Conservation (phyloP, 768 basidiomycete genomes). For the Lactifluus subvellereus region DNA sequence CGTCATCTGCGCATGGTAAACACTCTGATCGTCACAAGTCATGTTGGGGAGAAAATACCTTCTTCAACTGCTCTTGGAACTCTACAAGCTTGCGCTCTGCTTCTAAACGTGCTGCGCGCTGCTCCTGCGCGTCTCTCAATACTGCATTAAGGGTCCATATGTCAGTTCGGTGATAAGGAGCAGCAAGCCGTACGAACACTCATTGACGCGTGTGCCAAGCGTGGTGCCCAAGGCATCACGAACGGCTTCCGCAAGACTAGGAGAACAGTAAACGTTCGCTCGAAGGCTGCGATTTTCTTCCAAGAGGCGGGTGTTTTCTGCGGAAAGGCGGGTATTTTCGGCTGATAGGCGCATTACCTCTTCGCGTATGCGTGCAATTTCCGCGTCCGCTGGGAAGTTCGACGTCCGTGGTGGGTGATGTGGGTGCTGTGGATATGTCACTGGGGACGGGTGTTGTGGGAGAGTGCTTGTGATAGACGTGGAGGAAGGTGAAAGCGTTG, state of each 20-base stretch:
- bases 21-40: background rate
- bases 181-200: slow-evolving; percentile 9
- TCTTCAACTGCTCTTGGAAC: slow-evolving; percentile 49
- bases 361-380: slow-evolving; percentile 20
- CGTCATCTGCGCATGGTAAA: slow-evolving; percentile 21
- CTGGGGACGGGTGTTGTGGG: slow-evolving; percentile 5
- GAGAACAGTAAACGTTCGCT: slow-evolving; percentile 16
- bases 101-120: slow-evolving; percentile 36
- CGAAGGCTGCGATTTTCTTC: slow-evolving; percentile 22
- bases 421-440: slow-evolving; percentile 9
- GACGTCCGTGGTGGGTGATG: slow-evolving; percentile 4
- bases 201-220: slow-evolving; percentile 19
- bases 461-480: slow-evolving; percentile 15
- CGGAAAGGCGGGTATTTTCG: slow-evolving; percentile 23
- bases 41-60: slow-evolving; percentile 42
- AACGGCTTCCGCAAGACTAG: slow-evolving; percentile 20
- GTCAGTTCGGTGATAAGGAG: slow-evolving; percentile 1
- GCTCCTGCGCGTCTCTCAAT: slow-evolving; percentile 27
- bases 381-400: slow-evolving; percentile 10
- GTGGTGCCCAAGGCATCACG: slow-evolving; percentile 20
- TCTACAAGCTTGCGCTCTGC: slow-evolving; percentile 42
- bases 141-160: slow-evolving; percentile 6
- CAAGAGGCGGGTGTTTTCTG: slow-evolving; percentile 21
- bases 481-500: slow-evolving; percentile 16
- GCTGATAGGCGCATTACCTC: slow-evolving; percentile 19